These are phyloP conservation scores for Pyricularia sp. DNA, from an alignment of 2,329 filamentous ascomycete genomes.

Conservation along the genomic window DNA sequence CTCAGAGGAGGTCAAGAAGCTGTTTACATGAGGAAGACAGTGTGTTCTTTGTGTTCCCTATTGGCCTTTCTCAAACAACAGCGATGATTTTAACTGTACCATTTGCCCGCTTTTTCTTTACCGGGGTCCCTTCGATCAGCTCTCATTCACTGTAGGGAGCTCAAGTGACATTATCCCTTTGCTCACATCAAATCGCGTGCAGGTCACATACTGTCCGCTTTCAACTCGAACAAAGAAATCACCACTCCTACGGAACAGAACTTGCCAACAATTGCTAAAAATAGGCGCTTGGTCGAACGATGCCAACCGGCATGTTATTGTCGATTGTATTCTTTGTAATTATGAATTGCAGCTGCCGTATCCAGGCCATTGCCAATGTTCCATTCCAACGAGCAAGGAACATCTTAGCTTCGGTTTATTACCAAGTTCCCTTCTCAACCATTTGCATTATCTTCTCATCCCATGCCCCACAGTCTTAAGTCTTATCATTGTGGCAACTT, in stretches of 20 bases:
- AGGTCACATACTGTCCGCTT: neutral
- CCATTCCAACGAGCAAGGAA: neutral
- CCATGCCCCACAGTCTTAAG: neutral
- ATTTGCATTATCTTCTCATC: neutral
- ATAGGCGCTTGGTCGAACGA: neutral
- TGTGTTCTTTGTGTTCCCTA: neutral
- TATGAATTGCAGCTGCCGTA: neutral
- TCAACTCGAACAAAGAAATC: neutral
- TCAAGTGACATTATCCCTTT: neutral
- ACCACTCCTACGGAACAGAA: neutral
- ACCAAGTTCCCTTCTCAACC: neutral
- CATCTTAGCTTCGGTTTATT: neutral
- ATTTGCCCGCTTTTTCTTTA: neutral
- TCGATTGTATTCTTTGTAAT: neutral
- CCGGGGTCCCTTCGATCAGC: neutral
- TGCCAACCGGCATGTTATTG: neutral
- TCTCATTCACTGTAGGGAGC: neutral
- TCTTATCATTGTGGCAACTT: neutral
- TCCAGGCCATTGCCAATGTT: neutral
- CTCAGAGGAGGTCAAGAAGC: slow-evolving; percentile 40
- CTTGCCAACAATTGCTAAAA: neutral
- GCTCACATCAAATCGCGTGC: neutral
- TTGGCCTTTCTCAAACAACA: neutral
- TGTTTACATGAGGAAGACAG: neutral
- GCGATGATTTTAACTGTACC: neutral